Evolutionary conservation across 768 basidiomycete species (phyloP), one percentile per base, ranked within the genome.

Genomic region (Leccinum uliginosum): DNA sequence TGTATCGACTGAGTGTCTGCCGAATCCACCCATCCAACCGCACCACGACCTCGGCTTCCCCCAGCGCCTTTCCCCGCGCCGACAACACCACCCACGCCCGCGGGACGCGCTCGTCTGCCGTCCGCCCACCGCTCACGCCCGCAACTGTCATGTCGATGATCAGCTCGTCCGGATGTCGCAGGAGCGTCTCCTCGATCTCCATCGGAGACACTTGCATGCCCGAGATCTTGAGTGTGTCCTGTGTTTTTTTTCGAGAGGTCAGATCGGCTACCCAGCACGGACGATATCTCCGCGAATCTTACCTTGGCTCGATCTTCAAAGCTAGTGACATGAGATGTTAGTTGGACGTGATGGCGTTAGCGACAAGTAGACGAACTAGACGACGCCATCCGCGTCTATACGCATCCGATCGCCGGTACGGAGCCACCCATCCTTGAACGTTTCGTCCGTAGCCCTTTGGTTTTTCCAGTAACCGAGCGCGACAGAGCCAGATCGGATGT

Each of bases 181-280:
- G 76, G 2, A 92, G 72, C 23, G 78, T 79, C 26, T 82, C 76
- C 66, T 92, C 91, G 51, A 92, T 86, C 66, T 93, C 90, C 17
- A 80, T 78, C 1, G 90, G 91, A 0, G 91, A 89, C 0, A 92
- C 91, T 70, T 92, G 91, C 50, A 75, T 76, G 4, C 90, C 91
- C 0, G 87, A 89, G 3, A 93, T 79, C 66, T 93, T 93, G 21
- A 93, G 76, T 0, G 83, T 90, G 64, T 92, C 91, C 84, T 89
- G 24, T 34, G 15, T 34, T 15, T n/a, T 21, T 40, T 15, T n/a
- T 21, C 50, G 46, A 19, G 21, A 9, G 1, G 24, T 60, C 48
- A 60, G 52, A 30, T 19, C 7, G 12, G 10, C 9, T 19, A 11
- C 11, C n/a, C 40, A 14, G 34, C n/a, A 27, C 12, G 2, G n/a